Evolutionary conservation across 169 alveolate genomes (phyloP), one percentile per base, ranked within the genome.

Genomic region (Amoebophrya sp.): DNA sequence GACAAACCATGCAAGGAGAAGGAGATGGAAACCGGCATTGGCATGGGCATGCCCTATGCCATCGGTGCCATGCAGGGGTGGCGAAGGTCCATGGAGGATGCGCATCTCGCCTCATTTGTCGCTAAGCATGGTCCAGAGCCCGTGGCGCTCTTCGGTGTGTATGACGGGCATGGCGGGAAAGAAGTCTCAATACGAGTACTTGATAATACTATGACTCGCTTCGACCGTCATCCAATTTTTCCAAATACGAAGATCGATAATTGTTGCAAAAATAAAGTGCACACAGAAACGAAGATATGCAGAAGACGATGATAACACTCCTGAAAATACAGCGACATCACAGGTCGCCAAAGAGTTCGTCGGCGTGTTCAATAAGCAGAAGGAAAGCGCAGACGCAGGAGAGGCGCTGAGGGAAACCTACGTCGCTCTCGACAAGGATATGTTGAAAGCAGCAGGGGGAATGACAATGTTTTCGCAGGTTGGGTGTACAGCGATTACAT

Each of bases 1-100:
- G 83, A 65, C 33, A 65, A 65, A 36, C 83, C 83, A 65, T 65
- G 83, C 83, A 65, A 65, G 83, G 83, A 65, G 26, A 65, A 65
- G 83, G 39, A 65, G 36, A 65, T 36, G 33, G 83, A 65, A 36
- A 12, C 33, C 83, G 83, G 83, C 33, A 0, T 36, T 36, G 83
- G 83, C 26, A 1, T 65, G 83, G 83, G 83, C 83, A 65, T 65
- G 83, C 3, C 18, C 3, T 65, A 65, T 65, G 83, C 83, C 83
- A 18, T 65, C 12, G 1, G 36, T 12, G 83, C 83, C 36, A 65
- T 65, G 83, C 83, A 65, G 83, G 83, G 83, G 3, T 65, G 83
- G 83, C 83, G 83, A 6, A 65, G 33, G 26, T 26, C 36, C 83
- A 65, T 65, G 83, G 83, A 65, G 83, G 83, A 65, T 36, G 83